Conservation (phyloP, 1,284 basidiomycete genomes). For the Heliocybe sulcata region DNA sequence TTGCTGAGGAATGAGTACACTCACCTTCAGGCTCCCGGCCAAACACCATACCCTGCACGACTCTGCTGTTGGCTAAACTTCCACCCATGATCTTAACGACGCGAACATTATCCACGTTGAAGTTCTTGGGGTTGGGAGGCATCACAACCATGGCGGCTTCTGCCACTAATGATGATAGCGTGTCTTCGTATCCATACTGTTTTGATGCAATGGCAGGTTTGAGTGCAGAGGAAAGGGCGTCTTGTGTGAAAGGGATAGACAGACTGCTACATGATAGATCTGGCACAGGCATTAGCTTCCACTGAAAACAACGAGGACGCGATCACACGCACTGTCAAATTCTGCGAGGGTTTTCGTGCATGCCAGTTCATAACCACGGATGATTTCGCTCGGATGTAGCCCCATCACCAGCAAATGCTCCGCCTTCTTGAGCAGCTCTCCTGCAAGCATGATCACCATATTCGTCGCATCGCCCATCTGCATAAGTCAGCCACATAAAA, state of each 20-base stretch:
- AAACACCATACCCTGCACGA: slow-evolving; percentile 98
- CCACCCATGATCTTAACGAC: slow-evolving; percentile 99
- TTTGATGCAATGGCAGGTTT: slow-evolving; percentile 94
- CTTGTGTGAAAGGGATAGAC: slow-evolving; percentile 71
- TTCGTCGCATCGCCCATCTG: slow-evolving; percentile 98
- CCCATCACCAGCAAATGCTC: slow-evolving; percentile 95
- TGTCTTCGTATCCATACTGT: slow-evolving; percentile 92
- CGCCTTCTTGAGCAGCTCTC: slow-evolving; percentile 92
- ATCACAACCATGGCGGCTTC: slow-evolving; percentile 90
- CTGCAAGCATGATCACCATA: slow-evolving; percentile 91
- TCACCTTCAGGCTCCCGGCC: slow-evolving; percentile 90
- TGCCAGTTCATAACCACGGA: slow-evolving; percentile 96
- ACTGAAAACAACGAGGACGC: slow-evolving; percentile 1
- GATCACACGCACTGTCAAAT: slow-evolving; percentile 71
- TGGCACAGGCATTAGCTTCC: slow-evolving; percentile 21
- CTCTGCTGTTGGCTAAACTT: slow-evolving; percentile 74
- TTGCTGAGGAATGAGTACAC: slow-evolving; percentile 10
- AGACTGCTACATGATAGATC: slow-evolving; percentile 61
- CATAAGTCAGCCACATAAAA: background rate
- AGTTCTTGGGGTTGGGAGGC: slow-evolving; percentile 84
- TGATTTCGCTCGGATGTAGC: slow-evolving; percentile 91
- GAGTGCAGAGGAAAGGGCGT: slow-evolving; percentile 77
- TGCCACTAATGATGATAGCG: slow-evolving; percentile 79
- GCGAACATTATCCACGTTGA: slow-evolving; percentile 97
- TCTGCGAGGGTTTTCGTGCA: slow-evolving; percentile 80